Evolutionary conservation across 257 asterid species (phyloP), one percentile per base, ranked within the genome.

Genomic region (Plantago elongata): DNA sequence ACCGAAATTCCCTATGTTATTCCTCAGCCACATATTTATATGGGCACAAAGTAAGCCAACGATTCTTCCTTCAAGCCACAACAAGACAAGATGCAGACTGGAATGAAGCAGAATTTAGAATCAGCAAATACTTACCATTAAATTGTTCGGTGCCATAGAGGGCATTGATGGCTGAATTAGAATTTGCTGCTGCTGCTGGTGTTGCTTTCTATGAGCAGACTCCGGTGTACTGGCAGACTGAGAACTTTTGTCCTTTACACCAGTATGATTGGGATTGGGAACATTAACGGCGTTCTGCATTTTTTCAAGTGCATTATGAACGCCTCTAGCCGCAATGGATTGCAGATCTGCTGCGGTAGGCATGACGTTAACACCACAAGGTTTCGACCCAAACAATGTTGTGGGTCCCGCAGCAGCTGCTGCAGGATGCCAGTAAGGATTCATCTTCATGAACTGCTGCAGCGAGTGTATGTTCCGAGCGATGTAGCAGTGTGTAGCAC

Each of bases 401-500:
- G 94, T 86, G 29, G 96, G 27, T 44, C 79, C 78, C 0, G 90
- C 74, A 0, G 89, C 78, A 0, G 89, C 74, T 0, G 93, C 74
- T 29, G 85, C 81, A 1, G 83, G n/a, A n/a, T n/a, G 78, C 92
- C 94, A 86, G 72, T 79, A 89, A 9, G 95, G 88, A 67, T 77
- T 83, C 80, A 91, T 78, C 74, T 88, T 91, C 79, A 75, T 69
- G 58, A 78, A 67, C 67, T 92, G 99, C 78, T 92, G 99, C 5
- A 84, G 80, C 13, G 51, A 78, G 46, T 76, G 74, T 54, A 92
- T 92, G 47, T 89, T 90, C 76, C 88, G 72, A 5, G 99, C 99
- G 64, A 92, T 89, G 83, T 80, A 86, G 79, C 88, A 81, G 79
- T 92, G 99, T 0, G 99, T 89, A 1, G 90, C 96, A 57, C 95